Conservation (phyloP, 495 filamentous ascomycete genomes). For the Hyaloscypha bicolor region DNA sequence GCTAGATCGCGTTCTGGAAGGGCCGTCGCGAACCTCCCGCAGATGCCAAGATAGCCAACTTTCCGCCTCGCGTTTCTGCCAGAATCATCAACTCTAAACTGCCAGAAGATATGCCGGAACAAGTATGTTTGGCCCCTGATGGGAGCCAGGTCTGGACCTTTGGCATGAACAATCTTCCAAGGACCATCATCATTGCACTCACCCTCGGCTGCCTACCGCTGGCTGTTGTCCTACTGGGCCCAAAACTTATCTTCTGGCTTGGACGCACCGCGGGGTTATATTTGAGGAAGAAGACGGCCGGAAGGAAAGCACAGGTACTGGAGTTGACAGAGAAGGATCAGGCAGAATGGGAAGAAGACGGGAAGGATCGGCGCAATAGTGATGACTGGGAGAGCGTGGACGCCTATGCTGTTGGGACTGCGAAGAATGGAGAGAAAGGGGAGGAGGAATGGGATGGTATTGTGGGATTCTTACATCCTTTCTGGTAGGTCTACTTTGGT, state of each 20-base stretch:
- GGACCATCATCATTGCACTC: constrained; percentile 6
- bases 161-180: constrained; percentile 15
- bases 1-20: not conserved
- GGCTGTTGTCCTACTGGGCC: constrained; percentile 15
- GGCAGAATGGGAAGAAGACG: constrained; percentile 40
- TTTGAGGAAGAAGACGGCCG: constrained; percentile 66
- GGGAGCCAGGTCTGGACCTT: constrained; percentile 20
- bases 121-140: constrained; percentile 29
- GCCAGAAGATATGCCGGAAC: constrained; percentile 28
- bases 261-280: constrained; percentile 35
- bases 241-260: constrained; percentile 26
- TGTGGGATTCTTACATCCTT: constrained; percentile 96
- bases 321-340: constrained; percentile 59
- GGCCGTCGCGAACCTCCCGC: not conserved
- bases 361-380: constrained; percentile 49
- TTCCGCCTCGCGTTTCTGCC: constrained; percentile 10
- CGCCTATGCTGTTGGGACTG: constrained; percentile 49
- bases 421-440: constrained; percentile 54
- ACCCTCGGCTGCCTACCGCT: constrained; percentile 20
- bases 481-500: constrained; percentile 63
- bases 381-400: constrained; percentile 80
- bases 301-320: constrained; percentile 60
- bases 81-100: constrained; percentile 2
- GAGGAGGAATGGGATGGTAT: constrained; percentile 73
- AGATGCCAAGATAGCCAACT: not conserved